These are phyloP conservation scores for Syzygium aromaticum DNA, from an alignment of 345 rosid species.

Conservation along the genomic window DNA sequence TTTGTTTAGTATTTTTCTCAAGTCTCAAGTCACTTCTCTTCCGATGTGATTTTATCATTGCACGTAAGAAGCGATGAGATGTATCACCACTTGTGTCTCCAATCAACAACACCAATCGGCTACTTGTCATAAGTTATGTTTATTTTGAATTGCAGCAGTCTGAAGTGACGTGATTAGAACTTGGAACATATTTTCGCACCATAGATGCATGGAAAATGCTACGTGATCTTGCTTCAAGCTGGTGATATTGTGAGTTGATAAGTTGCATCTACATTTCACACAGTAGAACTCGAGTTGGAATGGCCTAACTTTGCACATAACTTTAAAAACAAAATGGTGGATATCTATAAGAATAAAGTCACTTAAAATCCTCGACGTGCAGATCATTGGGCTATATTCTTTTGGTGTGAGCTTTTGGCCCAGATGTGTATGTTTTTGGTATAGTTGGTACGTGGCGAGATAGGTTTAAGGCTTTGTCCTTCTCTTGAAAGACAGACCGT, in stretches of 20 bases:
- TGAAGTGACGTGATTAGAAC: not conserved
- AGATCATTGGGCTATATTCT: not conserved
- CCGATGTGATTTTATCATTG: not conserved
- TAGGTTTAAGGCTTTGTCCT: accelerated
- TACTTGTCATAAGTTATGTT: not conserved
- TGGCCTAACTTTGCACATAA: not conserved
- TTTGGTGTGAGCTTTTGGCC: not conserved
- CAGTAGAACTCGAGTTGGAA: not conserved
- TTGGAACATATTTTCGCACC: not conserved
- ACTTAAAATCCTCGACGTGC: accelerated
- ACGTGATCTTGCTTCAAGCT: not conserved
- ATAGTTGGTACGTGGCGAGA: too few relatives aligned
- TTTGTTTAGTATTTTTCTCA: too few relatives aligned
- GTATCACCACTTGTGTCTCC: not conserved
- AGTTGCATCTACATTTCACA: not conserved
- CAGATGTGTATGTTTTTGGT: not conserved
- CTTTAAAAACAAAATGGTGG: not conserved
- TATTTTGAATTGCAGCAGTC: accelerated
- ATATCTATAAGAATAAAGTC: too few relatives aligned
- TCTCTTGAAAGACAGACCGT: not conserved
- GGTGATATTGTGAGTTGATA: too few relatives aligned
- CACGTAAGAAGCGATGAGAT: not conserved
- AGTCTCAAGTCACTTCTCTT: accelerated
- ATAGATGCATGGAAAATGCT: not conserved
- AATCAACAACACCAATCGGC: accelerated